Percentiles rank a stretch among this genome's conserved stretches.
Evolutionary conservation across 1,284 basidiomycete genomes (phyloP).

Genomic region (Hemileccinum hortonii): DNA sequence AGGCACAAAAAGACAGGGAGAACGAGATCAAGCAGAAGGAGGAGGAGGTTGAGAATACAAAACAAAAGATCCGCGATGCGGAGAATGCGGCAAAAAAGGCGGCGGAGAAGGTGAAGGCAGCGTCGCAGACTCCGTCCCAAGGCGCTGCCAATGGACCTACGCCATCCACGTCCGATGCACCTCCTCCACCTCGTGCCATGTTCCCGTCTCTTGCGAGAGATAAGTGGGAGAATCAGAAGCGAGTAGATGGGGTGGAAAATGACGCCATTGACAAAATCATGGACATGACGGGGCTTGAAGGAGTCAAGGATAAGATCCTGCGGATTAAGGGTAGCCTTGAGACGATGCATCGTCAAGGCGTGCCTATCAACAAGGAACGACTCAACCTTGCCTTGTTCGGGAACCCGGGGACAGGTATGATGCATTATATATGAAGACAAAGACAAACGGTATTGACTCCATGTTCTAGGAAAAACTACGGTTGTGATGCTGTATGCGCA

Average conservation of each 20-base stretch:
- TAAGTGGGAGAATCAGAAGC: slow-evolving; percentile 53
- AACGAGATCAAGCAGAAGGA: slow-evolving; percentile 33
- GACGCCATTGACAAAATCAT: slow-evolving; percentile 53
- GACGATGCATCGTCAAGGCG: slow-evolving; percentile 43
- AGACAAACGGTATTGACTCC: not conserved
- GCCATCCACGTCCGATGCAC: not conserved
- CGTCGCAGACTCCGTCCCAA: slow-evolving; percentile 3
- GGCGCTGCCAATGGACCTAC: not conserved
- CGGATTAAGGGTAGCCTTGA: slow-evolving; percentile 53
- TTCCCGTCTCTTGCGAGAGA: slow-evolving; percentile 37
- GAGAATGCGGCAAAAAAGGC: slow-evolving; percentile 19
- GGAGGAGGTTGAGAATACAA: slow-evolving; percentile 32
- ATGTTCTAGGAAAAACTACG: slow-evolving; percentile 60
- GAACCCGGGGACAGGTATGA: slow-evolving; percentile 61
- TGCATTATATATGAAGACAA: not conserved
- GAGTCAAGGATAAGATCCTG: slow-evolving; percentile 52
- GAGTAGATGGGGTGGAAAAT: slow-evolving; percentile 45
- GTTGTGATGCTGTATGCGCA: slow-evolving; percentile 62
- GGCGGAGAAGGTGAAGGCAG: slow-evolving; percentile 1
- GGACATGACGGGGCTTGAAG: slow-evolving; percentile 58
- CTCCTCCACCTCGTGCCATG: slow-evolving; percentile 15
- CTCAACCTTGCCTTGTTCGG: slow-evolving; percentile 57
- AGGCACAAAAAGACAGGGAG: slow-evolving; percentile 29
- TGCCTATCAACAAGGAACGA: slow-evolving; percentile 48
- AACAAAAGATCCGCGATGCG: slow-evolving; percentile 14